phyloP scores from a whole-genome alignment of 192 early-diverging fungal species.

The Pilaira anomala region DNA sequence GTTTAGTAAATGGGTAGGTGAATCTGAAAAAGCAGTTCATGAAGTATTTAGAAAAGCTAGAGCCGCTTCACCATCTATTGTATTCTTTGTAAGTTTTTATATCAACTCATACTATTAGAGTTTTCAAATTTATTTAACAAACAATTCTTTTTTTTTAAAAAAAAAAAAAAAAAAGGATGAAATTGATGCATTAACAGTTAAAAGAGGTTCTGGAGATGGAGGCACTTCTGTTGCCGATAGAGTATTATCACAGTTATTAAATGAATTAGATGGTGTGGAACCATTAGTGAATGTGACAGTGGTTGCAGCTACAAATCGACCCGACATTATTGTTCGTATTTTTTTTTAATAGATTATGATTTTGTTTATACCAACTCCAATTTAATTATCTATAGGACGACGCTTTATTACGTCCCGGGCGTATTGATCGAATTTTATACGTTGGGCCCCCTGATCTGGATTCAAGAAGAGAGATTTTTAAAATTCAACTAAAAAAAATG shows the following conservation, averaged over 20 bases:
- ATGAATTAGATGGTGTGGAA: conserved; percentile 95
- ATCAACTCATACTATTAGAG: too few species aligned
- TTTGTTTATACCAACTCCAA: not conserved
- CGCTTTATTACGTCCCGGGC: conserved; percentile 88
- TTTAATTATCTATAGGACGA: conserved; percentile 56
- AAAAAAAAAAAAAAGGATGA: too few species aligned
- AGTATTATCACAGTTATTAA: conserved; percentile 91
- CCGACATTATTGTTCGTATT: conserved; percentile 79
- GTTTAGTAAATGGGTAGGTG: conserved; percentile 99
- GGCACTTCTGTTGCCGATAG: conserved; percentile 87
- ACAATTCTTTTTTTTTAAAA: too few species aligned
- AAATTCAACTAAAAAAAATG: conserved; percentile 73
- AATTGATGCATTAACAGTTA: conserved; percentile 93
- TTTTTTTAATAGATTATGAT: not conserved
- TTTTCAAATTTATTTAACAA: too few species aligned
- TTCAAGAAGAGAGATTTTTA: conserved; percentile 78
- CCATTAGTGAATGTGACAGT: conserved; percentile 94
- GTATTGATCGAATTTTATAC: conserved; percentile 94
- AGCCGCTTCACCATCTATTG: conserved; percentile 89
- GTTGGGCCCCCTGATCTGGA: conserved; percentile 83
- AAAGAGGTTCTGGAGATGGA: conserved; percentile 62
- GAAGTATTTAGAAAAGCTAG: conserved; percentile 94
- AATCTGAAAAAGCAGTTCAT: conserved; percentile 94
- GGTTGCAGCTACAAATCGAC: conserved; percentile 96
- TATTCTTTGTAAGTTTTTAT: conserved; percentile 86